Evolutionary conservation across 2,329 filamentous ascomycete species (phyloP), one percentile per base, ranked within the genome.

Genomic region (Nemania sp.): DNA sequence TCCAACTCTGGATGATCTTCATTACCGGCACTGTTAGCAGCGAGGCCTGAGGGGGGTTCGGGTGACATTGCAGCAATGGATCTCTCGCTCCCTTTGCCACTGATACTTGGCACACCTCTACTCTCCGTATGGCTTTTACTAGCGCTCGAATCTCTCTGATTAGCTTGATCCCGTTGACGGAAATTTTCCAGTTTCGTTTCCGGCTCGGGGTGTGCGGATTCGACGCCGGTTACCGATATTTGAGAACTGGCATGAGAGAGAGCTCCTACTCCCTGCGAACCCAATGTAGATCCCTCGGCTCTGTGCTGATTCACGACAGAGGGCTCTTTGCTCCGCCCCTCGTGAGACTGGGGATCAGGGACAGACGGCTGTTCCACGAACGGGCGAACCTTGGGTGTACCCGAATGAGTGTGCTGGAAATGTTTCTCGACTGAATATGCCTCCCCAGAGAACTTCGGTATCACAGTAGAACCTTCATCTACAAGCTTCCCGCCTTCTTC

Each of bases 301-400:
- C 47, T 11, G 26, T 41, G 34, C 58, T 39, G 17, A 24, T 12
- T 12, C 14, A 17, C 4, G 11, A 15, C 24, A 7, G 9, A 22
- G 34, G 17, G 15, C 26, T 45, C 22, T 49, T 52, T 31, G 46
- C 46, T 28, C 19, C 42, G 40, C 31, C 49, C 61, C 6, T 59
- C 56, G 30, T 41, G 40, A 7, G 61, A 51, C 26, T 28, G 40
- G 22, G 66, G 65, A 2, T 67, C 53, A 43, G 64, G 63, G 12
- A 39, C 19, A 33, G 41, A 47, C 19, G 48, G 20, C 19, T 20
- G 31, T 15, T 61, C 59, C 4, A 44, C 14, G 34, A 51, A 58
- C 17, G 59, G 50, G 12, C 59, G 52, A 11, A 66, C 60, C 44
- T 65, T 65, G 3, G 62, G 48, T 14, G 54, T 43, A 7, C 51